Base-by-base conservation (phyloP, 805 yeast species). In the Candida silvicultrix region DNA sequence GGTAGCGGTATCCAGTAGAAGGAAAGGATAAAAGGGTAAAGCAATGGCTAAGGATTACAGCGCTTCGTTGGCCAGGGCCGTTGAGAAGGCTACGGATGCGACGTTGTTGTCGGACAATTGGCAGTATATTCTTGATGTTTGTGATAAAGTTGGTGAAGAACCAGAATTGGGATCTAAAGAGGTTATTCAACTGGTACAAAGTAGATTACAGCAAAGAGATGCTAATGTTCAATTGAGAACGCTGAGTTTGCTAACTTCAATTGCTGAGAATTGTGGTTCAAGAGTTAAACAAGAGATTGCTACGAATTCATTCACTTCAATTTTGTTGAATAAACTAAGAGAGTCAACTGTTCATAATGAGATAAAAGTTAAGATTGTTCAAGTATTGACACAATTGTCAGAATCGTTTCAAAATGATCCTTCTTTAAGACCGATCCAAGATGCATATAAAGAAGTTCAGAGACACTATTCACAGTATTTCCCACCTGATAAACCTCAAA, bases 181-280 rank as follows among this genome's bases (percentile, higher is more conserved):
- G 21, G 74, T 78, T 7, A 69, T 82, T 20, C 55, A 64, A 20
- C 61, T 76, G 1, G 60, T 84, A 16, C 67, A 69, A 47, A 64
- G 68, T 34, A 72, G 84, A 43, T 64, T 85, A 22, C 65, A 65
- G 23, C 69, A 70, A 34, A 65, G 68, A 23, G 82, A 81, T 55
- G 90, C 86, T 19, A 85, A 85, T 59, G 80, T 81, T 3, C 75
- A 82, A 37, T 62, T 85, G 43, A 71, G 86, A 57, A 65, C 85
- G 0, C 57, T 85, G 18, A 66, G 83, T 0, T 54, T 79, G 41
- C 58, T 82, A 19, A 73, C 75, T 25, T 77, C 89, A 6, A 56
- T 85, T 25, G 87, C 89, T 2, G 89, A 84, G 59, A 85, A 85
- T 61, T 84, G 92, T 62, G 90, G 90, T 3, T 78, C 88, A 12